Percentiles rank a stretch among this genome's conserved stretches.
Evolutionary conservation across 345 rosid genomes (phyloP).

Genomic region (Raphanus raphanistrum): DNA sequence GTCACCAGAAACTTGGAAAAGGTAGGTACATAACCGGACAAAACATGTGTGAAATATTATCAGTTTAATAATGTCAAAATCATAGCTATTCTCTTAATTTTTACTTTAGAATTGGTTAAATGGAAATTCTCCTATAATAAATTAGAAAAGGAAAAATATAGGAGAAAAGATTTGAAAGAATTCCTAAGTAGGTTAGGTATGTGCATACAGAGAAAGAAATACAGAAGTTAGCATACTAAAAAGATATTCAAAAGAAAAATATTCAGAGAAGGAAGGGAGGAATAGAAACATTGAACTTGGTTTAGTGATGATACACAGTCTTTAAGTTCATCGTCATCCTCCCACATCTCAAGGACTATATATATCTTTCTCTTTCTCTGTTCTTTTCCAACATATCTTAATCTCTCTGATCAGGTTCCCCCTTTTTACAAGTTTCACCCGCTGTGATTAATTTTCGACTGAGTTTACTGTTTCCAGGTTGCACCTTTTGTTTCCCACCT

Average conservation of each 20-base stretch:
- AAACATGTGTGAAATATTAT: too few relatives aligned
- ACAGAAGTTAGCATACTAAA: neutral
- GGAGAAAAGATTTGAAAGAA: neutral
- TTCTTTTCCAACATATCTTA: neutral
- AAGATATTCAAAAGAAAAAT: neutral
- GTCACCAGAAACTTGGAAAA: too few relatives aligned
- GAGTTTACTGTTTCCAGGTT: too few relatives aligned
- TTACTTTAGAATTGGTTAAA: too few relatives aligned
- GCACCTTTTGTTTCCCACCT: too few relatives aligned
- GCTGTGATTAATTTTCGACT: neutral
- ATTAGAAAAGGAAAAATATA: neutral
- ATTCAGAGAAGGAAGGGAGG: neutral
- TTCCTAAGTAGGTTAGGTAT: neutral
- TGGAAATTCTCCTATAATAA: too few relatives aligned
- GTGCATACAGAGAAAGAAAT: too few relatives aligned
- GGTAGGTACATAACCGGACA: too few relatives aligned
- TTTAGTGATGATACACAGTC: neutral
- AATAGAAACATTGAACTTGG: neutral
- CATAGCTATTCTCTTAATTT: too few relatives aligned
- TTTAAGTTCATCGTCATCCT: neutral
- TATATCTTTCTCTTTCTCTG: neutral
- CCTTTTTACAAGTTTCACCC: neutral
- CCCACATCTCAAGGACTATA: neutral
- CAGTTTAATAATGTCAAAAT: too few relatives aligned
- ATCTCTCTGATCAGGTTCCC: slow-evolving; percentile 4